These are phyloP conservation scores for Cryptococcus jaspeensis DNA, from an alignment of 1,284 basidiomycete species.

Conservation along the genomic window DNA sequence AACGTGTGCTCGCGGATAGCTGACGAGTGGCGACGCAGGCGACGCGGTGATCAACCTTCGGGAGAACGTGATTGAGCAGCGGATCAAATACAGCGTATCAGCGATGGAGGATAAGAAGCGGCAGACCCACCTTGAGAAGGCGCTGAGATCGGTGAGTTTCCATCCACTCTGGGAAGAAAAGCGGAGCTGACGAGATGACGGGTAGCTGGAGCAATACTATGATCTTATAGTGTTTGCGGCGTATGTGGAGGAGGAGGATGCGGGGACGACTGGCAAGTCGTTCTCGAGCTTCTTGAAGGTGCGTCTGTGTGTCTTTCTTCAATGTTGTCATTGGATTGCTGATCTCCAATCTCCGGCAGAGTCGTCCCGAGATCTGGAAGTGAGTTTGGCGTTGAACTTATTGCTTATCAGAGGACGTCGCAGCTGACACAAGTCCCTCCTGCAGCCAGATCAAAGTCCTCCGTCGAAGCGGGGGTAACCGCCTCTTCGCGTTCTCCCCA, in stretches of 20 bases:
- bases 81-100: constrained; percentile 79
- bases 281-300: constrained; percentile 88
- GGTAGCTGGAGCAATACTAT: constrained; percentile 66
- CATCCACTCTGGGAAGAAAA: neutral
- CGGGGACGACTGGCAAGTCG: constrained; percentile 63
- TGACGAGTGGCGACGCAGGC: constrained; percentile 51
- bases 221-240: constrained; percentile 93
- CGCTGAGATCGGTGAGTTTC: constrained; percentile 48
- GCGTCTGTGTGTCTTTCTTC: constrained; percentile 15
- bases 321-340: constrained; percentile 1
- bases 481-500: constrained; percentile 82
- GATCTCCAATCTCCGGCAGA: constrained; percentile 50
- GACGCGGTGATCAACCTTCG: constrained; percentile 87
- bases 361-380: constrained; percentile 92
- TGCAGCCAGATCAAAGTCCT: constrained; percentile 78
- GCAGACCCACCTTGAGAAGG: constrained; percentile 49
- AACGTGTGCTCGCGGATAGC: too few species aligned
- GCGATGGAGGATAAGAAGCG: constrained; percentile 65
- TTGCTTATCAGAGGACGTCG: neutral
- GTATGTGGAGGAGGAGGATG: constrained; percentile 72
- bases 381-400: constrained; percentile 52
- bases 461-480: constrained; percentile 70
- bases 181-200: neutral
- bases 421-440: too few species aligned
- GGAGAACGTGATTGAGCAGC: constrained; percentile 79